Base-by-base conservation (phyloP, 805 yeast species). In the Cyberlindnera maclurae region DNA sequence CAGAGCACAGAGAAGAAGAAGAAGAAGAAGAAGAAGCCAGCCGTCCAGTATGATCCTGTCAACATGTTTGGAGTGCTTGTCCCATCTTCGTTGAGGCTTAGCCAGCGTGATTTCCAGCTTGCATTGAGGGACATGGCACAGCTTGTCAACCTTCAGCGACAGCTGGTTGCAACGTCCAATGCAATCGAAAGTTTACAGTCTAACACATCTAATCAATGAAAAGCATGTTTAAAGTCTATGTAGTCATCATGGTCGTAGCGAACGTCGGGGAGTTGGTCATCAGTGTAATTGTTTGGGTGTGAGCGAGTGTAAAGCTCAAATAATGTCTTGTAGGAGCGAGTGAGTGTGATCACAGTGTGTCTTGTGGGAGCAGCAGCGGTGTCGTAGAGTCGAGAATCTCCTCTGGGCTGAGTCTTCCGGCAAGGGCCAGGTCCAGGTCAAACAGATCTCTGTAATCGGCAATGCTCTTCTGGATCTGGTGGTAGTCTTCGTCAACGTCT, bases 41-140 rank as follows among this genome's bases (percentile, higher is more conserved):
- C 22, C 26, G 10, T 29, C 26, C 42, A 26, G 30, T 47, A 51
- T 30, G 64, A 66, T 39, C 73, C 73, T 1, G 51, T 70, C 9
- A 39, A 58, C 28, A 74, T 70, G 63, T 71, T 75, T 54, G 75
- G 75, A 2, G 67, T 66, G 0, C 51, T 75, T 29, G 74, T 67
- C 3, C 74, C 79, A 4, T 33, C 43, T 29, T 62, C 63, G 28
- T 51, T 75, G 17, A 54, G 64, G 5, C 39, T 45, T 22, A 59
- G 74, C 2, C 75, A 71, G 47, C 31, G 17, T 1, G 46, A 50
- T 22, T 75, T 75, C 43, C 46, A 36, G 3, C 36, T 36, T 2
- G 68, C 68, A 0, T 42, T 73, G 15, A 38, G 37, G 2, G 18
- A 27, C 9, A 22, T 45, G 6, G 42, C 46, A 15, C 28, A 34